Evolutionary conservation across 129 eudicot genomes (phyloP).

Genomic region (Smallanthus sonchifolius): DNA sequence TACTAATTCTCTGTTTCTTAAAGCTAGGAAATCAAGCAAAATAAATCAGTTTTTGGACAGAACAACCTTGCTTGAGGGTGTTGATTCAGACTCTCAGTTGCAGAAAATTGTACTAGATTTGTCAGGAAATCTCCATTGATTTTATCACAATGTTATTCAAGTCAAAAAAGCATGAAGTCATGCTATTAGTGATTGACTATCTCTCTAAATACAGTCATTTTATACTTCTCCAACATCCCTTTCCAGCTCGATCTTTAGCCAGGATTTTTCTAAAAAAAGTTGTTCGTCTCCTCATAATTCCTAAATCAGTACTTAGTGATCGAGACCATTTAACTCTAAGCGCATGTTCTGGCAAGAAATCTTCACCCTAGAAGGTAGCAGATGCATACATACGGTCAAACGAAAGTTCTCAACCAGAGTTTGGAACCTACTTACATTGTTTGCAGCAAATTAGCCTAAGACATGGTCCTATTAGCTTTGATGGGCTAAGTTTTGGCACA

Average conservation of each 20-base stretch:
- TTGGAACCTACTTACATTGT: neutral
- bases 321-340: neutral
- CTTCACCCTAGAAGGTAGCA: neutral
- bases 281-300: neutral
- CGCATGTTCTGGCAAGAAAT: neutral
- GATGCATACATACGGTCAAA: neutral
- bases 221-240: neutral
- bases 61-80: too few relatives aligned
- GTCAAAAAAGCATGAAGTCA: too few relatives aligned
- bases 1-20: too few relatives aligned
- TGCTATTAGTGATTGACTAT: too few relatives aligned
- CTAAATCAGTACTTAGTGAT: neutral
- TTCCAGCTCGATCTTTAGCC: neutral
- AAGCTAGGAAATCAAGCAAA: too few relatives aligned
- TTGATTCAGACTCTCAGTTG: too few relatives aligned
- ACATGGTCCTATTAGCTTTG: neutral
- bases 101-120: too few relatives aligned
- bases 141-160: neutral
- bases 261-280: neutral
- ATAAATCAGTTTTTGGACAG: too few relatives aligned
- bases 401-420: neutral
- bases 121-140: too few relatives aligned
- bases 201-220: neutral
- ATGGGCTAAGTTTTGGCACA: neutral
- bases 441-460: neutral